Base-by-base conservation (phyloP, 2,329 filamentous ascomycete species). In the Trichoderma polysporum region DNA sequence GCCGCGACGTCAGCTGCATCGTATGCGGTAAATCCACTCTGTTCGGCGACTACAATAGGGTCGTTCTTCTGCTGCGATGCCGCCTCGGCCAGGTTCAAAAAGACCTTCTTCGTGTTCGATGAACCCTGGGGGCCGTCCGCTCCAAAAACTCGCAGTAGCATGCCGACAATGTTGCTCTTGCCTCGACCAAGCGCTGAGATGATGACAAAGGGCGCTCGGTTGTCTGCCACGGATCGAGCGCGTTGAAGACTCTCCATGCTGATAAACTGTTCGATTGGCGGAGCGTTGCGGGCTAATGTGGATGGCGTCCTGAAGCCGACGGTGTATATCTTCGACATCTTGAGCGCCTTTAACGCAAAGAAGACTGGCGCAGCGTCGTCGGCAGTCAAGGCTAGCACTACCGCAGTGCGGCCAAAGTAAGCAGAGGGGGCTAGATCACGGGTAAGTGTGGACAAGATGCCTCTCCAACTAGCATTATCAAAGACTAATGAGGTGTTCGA, bases 391-490 rank as follows among this genome's bases (percentile, higher is more conserved):
- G 91, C 91, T 12, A 96, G 80, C 15, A 96, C 86, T 52, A 96
- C 86, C 2, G 91, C 92, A 4, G 91, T 88, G 56, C 91, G 88
- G 49, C 88, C 89, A 70, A 86, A 86, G 76, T 94, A 96, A 1
- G 92, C 92, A 4, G 91, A 93, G 0, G 92, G 92, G 0, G 93
- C 91, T 71, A 94, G 89, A 72, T 96, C 92, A 25, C 91, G 86
- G 4, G 90, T 95, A 67, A 96, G 81, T 0, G 92, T 93, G 61
- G 91, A 90, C 56, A 93, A 84, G 66, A 96, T 94, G 1, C 92
- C 92, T 76, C 92, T 93, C 91, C 92, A 95, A 15, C 89, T 88
- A 12, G 91, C 90, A 71, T 96, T 96, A 73, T 95, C 92, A 54
- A 93, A 90, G 17, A 94, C 81, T 47, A 94, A 85, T 5, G 81